Conservation (phyloP, 2,329 filamentous ascomycete genomes). For the Coniochaeta sp. region DNA sequence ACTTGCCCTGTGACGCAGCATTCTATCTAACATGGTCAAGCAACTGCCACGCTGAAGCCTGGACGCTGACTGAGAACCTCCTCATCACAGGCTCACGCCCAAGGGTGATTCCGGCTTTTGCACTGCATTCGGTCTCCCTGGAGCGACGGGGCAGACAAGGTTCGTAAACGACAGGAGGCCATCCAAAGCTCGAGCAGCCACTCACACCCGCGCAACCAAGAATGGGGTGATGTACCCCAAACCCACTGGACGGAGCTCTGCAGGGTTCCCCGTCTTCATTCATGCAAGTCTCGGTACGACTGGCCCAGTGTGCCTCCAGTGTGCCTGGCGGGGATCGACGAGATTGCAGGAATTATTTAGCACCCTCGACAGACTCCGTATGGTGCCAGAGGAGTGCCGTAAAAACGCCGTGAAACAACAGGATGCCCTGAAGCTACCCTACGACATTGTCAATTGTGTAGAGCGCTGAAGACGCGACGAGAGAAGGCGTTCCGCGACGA, state of each 20-base stretch:
- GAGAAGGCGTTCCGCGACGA: no score
- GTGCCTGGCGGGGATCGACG: background rate
- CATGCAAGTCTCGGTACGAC: background rate
- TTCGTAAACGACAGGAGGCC: background rate
- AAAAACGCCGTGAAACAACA: background rate
- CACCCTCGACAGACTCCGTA: background rate
- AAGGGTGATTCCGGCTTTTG: background rate
- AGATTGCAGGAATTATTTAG: background rate
- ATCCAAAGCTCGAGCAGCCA: background rate
- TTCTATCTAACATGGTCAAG: no score
- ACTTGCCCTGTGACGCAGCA: background rate
- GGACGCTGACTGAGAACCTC: background rate
- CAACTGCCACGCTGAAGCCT: background rate
- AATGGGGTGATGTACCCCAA: background rate
- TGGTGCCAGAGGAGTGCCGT: background rate
- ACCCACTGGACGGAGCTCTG: background rate
- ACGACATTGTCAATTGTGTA: background rate
- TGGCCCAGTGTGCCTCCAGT: background rate
- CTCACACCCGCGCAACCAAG: background rate
- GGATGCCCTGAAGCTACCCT: background rate
- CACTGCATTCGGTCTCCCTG: background rate
- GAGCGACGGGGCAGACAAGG: background rate
- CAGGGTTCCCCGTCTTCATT: constrained; percentile 1
- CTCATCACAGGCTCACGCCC: background rate
- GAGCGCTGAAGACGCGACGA: background rate